Base-by-base conservation (phyloP, 2,329 filamentous ascomycete species). In the Bipolaris cookei region DNA sequence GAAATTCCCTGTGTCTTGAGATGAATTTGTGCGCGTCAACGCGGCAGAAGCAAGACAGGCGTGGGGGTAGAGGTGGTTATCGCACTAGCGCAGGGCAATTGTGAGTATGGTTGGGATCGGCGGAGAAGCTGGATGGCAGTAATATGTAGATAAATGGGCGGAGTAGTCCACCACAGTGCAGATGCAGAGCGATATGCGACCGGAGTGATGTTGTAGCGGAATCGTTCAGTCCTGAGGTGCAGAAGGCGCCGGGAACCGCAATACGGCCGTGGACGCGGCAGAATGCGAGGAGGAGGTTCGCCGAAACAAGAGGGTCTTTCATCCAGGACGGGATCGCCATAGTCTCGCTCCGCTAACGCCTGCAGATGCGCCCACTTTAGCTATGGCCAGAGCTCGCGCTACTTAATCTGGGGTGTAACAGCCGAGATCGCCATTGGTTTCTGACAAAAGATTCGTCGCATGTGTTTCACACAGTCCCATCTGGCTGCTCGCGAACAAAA, bases 281-380 rank as follows among this genome's bases (percentile, higher is more conserved):
- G 46, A 59, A 53, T 51, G 52, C 56, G 46, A 60, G 53, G 51
- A 59, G 60, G 59, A 65, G 54, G 56, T 58, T 56, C 53, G 65
- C 65, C 59, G 59, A 65, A 57, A 58, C 61, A 53, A 53, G 57
- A 65, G 54, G 50, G 58, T 59, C 63, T 53, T 46, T 56, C 51
- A 20, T 46, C 47, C 45, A 32, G 48, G 41, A 45, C 61, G 58
- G 51, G 65, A 69, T 69, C 66, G 56, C 61, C 64, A 62, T 37
- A n/a, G 35, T 53, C 51, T 47, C 39, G 44, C 37, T 32, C 42
- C 43, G 34, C 51, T 37, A 30, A 37, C 46, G 51, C 56, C 47
- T 56, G 61, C 58, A 30, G 28, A 30, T 53, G 56, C 51, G 25
- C 28, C 34, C 46, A 43, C 44, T 45, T 56, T 61, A 56, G 49